Base-by-base conservation (phyloP, 768 basidiomycete genomes). In the Sarcomyxa edulis region DNA sequence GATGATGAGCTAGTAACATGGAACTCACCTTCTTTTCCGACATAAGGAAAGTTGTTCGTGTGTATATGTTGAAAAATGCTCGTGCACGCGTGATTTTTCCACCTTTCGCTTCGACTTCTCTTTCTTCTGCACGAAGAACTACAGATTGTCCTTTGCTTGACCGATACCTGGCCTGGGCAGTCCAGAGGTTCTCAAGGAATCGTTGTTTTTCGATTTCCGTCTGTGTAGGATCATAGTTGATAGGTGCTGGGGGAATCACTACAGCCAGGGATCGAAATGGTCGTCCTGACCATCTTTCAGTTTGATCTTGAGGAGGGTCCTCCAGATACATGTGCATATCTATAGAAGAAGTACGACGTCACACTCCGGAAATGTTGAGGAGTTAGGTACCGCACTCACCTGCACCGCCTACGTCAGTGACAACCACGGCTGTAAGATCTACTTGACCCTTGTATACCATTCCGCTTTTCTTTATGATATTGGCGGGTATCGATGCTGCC, bases 41-140 rank as follows among this genome's bases (percentile, higher is more conserved):
- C 50, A 79, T 76, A 7, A 92, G 61, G 54, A 87, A 92, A 3
- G 81, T 81, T 8, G 77, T 84, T 28, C 87, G 69, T 49, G 88
- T 81, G 55, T 93, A 95, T 12, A 95, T 74, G 51, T 94, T 93
- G 64, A 81, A 94, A 57, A 84, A 95, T n/a, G 88, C 81, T 42
- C 80, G 73, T 11, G 89, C 90, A 35, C 74, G 53, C 7, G 82
- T 86, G 20, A 68, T 61, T 45, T 69, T 74, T 8, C 81, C 80
- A 31, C 66, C 65, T 40, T 74, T 71, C 14, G 66, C 73, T 53
- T 91, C 84, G 3, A 94, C 84, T 54, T 90, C 85, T 45, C 72
- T 68, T 41, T 89, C 87, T 12, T 84, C 75, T 4, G 84, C 71
- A 45, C 72, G 69, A 10, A 90, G 62, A 7, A 84, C 76, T 12